phyloP scores from a whole-genome alignment of 345 rosid genomes.

The Hevea brasiliensis region DNA sequence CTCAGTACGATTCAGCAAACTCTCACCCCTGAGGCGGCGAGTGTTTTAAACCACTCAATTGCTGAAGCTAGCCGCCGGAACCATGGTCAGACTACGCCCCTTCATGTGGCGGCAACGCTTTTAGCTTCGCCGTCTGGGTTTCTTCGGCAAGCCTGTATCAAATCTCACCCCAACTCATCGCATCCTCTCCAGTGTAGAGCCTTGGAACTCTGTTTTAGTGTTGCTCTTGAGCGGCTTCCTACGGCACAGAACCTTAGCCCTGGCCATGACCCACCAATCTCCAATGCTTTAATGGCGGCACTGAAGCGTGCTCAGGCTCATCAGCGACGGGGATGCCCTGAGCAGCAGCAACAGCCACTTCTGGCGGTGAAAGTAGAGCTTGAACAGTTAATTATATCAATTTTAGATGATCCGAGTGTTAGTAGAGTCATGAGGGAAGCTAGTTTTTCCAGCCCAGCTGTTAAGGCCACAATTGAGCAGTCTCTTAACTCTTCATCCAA shows the following conservation, averaged over 20 bases:
- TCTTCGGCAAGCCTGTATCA: constrained; percentile 95
- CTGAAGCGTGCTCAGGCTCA: constrained; percentile 97
- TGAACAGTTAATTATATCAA: constrained; percentile 91
- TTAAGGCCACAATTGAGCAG: constrained; percentile 86
- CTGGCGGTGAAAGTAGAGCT: constrained; percentile 96
- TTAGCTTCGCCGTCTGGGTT: constrained; percentile 75
- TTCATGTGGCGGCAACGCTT: constrained; percentile 94
- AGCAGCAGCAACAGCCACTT: constrained; percentile 96
- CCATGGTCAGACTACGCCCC: constrained; percentile 94
- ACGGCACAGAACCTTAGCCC: constrained; percentile 48
- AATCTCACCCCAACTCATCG: constrained; percentile 95
- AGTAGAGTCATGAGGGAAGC: constrained; percentile 98
- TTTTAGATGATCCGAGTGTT: constrained; percentile 96
- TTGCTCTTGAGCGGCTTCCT: constrained; percentile 94
- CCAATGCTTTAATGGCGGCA: constrained; percentile 98
- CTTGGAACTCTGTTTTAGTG: constrained; percentile 97
- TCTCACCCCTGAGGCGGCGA: constrained; percentile 94
- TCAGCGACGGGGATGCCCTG: constrained; percentile 97
- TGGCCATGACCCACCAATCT: constrained; percentile 75
- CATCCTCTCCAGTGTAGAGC: constrained; percentile 99
- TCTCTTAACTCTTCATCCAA: constrained; percentile 48
- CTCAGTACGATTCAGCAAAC: constrained; percentile 95
- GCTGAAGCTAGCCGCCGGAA: constrained; percentile 88
- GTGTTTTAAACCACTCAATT: constrained; percentile 78
- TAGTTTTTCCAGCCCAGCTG: constrained; percentile 94